Evolutionary conservation across 1,139 yeast species (phyloP).

Genomic region (Pichia sp.): DNA sequence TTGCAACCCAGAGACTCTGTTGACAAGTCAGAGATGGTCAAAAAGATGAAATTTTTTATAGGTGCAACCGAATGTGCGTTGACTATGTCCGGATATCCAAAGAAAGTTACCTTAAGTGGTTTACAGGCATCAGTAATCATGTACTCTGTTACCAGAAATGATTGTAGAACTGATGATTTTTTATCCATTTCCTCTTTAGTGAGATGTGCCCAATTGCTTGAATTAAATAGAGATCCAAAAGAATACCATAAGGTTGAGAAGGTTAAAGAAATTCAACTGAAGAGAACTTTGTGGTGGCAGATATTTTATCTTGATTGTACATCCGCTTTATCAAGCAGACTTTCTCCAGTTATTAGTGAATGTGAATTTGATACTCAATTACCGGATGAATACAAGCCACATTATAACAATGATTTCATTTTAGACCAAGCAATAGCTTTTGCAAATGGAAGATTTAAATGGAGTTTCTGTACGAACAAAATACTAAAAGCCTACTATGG

Average conservation of each 20-base stretch:
- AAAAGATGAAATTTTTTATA: constrained; percentile 12
- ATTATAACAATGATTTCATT: constrained; percentile 10
- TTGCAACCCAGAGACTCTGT: not conserved
- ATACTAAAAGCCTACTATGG: constrained; percentile 14
- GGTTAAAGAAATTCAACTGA: constrained; percentile 41
- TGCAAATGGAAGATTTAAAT: constrained; percentile 19
- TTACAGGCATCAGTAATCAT: constrained; percentile 19
- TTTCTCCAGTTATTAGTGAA: constrained; percentile 47
- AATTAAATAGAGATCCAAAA: constrained; percentile 51
- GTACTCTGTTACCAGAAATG: constrained; percentile 19
- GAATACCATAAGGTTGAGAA: constrained; percentile 41
- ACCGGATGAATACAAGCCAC: constrained; percentile 30
- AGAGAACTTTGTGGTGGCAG: constrained; percentile 58
- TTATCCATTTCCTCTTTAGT: constrained; percentile 29
- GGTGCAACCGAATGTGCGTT: constrained; percentile 21
- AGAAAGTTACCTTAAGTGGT: constrained; percentile 13
- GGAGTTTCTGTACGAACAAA: constrained; percentile 20
- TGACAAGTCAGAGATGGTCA: constrained; percentile 1
- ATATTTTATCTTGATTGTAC: constrained; percentile 53
- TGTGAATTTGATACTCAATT: constrained; percentile 50
- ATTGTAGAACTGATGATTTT: constrained; percentile 22
- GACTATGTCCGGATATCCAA: constrained; percentile 19
- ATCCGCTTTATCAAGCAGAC: constrained; percentile 48
- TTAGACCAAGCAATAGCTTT: constrained; percentile 19
- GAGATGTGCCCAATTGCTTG: constrained; percentile 48